phyloP scores from a whole-genome alignment of 257 asterid genomes.

The Hygrophila difformis region DNA sequence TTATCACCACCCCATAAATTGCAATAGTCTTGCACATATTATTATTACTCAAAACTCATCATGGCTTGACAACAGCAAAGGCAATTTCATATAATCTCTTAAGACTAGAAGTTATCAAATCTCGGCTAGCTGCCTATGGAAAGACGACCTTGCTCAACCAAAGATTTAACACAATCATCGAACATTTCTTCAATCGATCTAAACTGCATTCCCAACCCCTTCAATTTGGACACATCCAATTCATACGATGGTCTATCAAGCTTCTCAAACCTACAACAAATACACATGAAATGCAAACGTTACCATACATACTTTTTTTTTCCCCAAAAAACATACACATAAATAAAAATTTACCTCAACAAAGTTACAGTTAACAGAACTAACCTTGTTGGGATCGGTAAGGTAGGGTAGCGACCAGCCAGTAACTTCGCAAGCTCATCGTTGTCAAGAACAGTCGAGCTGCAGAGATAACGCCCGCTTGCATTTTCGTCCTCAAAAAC shows the following conservation, averaged over 20 bases:
- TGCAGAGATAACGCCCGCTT: constrained; percentile 67
- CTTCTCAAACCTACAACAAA: constrained; percentile 44
- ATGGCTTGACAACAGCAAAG: too few species aligned
- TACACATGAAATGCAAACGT: not conserved
- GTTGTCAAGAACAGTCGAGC: constrained; percentile 53
- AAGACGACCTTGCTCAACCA: constrained; percentile 47
- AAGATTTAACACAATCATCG: constrained; percentile 56
- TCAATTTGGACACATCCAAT: constrained; percentile 42
- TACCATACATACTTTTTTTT: too few species aligned
- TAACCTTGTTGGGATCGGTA: constrained; percentile 64
- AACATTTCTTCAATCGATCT: constrained; percentile 73
- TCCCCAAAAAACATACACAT: too few species aligned
- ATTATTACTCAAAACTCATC: too few species aligned
- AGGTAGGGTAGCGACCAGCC: constrained; percentile 46
- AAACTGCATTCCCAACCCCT: constrained; percentile 52
- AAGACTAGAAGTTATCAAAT: too few species aligned
- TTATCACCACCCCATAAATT: too few species aligned
- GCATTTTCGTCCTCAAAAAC: constrained; percentile 51
- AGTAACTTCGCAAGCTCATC: constrained; percentile 42
- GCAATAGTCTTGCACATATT: too few species aligned
- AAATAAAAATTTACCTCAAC: not conserved
- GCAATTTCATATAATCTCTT: too few species aligned
- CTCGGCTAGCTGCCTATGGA: constrained; percentile 12
- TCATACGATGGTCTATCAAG: constrained; percentile 55
- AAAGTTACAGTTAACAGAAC: not conserved